Percentiles rank a stretch among this genome's conserved stretches.
Conservation (phyloP, 768 basidiomycete species). For the Boletellus ananas region DNA sequence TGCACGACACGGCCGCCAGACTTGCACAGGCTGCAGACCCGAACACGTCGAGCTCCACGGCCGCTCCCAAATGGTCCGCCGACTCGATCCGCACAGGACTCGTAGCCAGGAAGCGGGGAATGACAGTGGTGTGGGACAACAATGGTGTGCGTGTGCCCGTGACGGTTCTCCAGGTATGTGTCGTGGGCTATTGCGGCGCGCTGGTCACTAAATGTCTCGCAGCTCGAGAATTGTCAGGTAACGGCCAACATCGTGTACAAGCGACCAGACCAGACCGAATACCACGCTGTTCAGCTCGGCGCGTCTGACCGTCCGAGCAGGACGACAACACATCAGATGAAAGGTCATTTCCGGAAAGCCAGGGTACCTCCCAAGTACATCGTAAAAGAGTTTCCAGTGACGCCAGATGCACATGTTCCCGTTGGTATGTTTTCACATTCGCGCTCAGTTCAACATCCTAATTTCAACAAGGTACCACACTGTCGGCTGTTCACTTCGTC, state of each 20-base stretch:
- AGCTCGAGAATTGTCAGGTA: slow-evolving; percentile 89
- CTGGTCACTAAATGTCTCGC: slow-evolving; percentile 10
- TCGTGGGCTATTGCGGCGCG: slow-evolving; percentile 1
- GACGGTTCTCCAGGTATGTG: slow-evolving; percentile 85
- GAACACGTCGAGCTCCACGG: slow-evolving; percentile 17
- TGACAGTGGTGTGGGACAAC: slow-evolving; percentile 91
- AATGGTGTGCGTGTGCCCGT: slow-evolving; percentile 86
- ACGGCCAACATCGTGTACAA: slow-evolving; percentile 71
- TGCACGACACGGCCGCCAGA: slow-evolving; percentile 42
- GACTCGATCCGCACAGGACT: slow-evolving; percentile 85
- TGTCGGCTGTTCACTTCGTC: slow-evolving; percentile 93
- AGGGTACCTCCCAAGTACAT: slow-evolving; percentile 77
- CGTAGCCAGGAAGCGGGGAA: slow-evolving; percentile 93
- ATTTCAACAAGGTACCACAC: slow-evolving; percentile 61
- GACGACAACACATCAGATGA: slow-evolving; percentile 73
- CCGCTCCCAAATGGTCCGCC: slow-evolving; percentile 72
- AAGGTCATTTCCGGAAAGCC: slow-evolving; percentile 86
- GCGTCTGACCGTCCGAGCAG: slow-evolving; percentile 72
- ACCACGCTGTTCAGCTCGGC: slow-evolving; percentile 93
- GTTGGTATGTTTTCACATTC: slow-evolving; percentile 55
- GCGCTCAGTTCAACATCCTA: not conserved
- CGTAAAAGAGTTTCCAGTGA: slow-evolving; percentile 85
- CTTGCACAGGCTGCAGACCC: slow-evolving; percentile 26
- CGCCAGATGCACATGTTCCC: slow-evolving; percentile 84
- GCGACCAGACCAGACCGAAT: slow-evolving; percentile 63